Conservation (phyloP, 2,329 filamentous ascomycete genomes). For the Graphilbum fragrans region DNA sequence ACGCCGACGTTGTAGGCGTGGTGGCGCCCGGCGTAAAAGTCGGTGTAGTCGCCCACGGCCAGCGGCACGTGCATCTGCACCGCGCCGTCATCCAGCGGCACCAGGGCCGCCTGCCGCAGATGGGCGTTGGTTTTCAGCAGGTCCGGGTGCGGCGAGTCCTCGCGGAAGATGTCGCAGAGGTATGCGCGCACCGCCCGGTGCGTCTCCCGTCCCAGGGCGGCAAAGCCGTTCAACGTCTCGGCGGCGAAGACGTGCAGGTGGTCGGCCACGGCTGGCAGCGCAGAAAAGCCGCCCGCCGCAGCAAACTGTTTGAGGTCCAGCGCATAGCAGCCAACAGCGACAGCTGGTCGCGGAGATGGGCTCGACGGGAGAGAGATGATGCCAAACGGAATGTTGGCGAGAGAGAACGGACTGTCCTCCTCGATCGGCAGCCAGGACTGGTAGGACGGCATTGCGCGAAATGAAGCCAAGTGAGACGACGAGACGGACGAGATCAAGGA, state of each 20-base stretch:
- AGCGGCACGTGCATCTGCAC: constrained; percentile 61
- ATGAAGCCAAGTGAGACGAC: no score
- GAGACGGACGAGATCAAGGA: no score
- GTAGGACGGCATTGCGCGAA: no score
- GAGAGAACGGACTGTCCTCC: constrained; percentile 51
- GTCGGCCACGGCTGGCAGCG: constrained; percentile 11
- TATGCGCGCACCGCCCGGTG: constrained; percentile 60
- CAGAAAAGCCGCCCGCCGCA: constrained; percentile 42
- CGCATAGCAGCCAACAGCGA: constrained; percentile 57
- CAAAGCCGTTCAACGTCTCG: constrained; percentile 40
- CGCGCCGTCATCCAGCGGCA: constrained; percentile 44
- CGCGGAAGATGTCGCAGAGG: constrained; percentile 53
- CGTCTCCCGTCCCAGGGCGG: constrained; percentile 53
- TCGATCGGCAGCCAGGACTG: constrained; percentile 5
- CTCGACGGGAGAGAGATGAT: constrained; percentile 46
- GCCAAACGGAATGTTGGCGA: constrained; percentile 66
- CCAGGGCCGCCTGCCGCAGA: constrained; percentile 43
- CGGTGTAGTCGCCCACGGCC: constrained; percentile 71
- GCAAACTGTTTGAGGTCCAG: constrained; percentile 55
- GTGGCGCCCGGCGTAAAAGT: constrained; percentile 73
- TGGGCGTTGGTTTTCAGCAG: constrained; percentile 49
- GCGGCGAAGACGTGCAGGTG: constrained; percentile 12
- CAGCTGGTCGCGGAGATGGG: constrained; percentile 38
- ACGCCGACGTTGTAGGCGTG: constrained; percentile 61
- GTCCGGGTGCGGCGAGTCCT: constrained; percentile 44